Evolutionary conservation across 345 rosid species (phyloP), one percentile per base, ranked within the genome.

Genomic region (Cardamine occulta): DNA sequence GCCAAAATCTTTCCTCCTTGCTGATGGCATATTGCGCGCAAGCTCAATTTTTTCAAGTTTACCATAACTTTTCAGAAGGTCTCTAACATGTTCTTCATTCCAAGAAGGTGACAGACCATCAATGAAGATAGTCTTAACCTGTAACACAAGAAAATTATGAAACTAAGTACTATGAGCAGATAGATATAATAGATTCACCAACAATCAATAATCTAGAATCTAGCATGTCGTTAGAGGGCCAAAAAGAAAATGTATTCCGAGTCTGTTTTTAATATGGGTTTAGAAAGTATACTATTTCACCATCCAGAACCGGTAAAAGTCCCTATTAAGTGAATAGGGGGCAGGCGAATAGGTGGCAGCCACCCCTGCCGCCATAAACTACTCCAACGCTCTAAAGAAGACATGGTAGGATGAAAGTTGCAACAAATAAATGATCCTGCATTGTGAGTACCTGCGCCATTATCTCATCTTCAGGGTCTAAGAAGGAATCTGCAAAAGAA

Each of bases 21-120:
- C 99, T 77, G 96, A 89, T 71, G 97, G 97, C 99, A 95, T 92
- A 64, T 90, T 95, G 61, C 98, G 86, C 1, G 99, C 97, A 88
- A 95, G 99, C 83, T 95, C 99, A 70, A 95, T 66, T 85, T 90
- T 95, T 74, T 88, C 97, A 72, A 95, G 77, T 74, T 84, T 85
- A 32, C 99, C 99, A 77, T 86, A 90, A 63, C 66, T 80, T 84
- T 88, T 90, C 31, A 92, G 75, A 54, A 90, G 81, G 45, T 87
- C 87, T 24, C 85, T 82, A 45, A 95, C 93, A 74, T 72, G 88
- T 74, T 95, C 96, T 80, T 95, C 99, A 76, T 88, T 96, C 99
- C 99, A 95, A 53, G 97, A 82, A 17, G 97, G 86, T 75, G 93
- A 86, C 29, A 95, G 83, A 21, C 99, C 94, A 81, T 95, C 98